Conservation (phyloP, 345 rosid species). For the Mangifera indica region DNA sequence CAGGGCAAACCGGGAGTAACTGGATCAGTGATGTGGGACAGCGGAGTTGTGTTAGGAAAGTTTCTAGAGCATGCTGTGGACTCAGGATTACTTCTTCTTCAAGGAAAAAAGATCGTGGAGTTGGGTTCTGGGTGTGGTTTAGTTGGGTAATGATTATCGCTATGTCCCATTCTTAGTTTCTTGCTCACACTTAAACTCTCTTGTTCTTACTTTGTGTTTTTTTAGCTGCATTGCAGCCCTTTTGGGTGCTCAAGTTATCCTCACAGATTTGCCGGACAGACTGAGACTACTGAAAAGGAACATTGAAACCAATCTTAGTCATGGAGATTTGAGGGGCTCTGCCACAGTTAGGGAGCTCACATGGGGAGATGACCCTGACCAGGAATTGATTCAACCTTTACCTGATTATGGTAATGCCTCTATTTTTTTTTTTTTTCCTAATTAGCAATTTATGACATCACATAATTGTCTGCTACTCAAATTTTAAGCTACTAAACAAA, state of each 20-base stretch:
- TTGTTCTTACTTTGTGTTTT: constrained; percentile 16
- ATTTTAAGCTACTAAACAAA: no score
- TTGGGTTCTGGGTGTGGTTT: constrained; percentile 95
- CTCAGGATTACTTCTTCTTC: constrained; percentile 56
- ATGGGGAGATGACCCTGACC: constrained; percentile 76
- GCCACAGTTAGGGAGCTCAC: constrained; percentile 64
- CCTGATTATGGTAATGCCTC: constrained; percentile 67
- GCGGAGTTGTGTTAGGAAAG: constrained; percentile 86
- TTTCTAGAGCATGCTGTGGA: constrained; percentile 92
- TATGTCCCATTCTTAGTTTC: background rate
- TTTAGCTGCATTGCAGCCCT: constrained; percentile 83
- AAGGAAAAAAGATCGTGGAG: constrained; percentile 75
- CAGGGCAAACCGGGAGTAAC: constrained; percentile 83
- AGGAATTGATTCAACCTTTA: constrained; percentile 55
- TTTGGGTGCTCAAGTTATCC: constrained; percentile 72
- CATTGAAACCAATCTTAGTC: constrained; percentile 51
- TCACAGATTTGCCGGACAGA: constrained; percentile 92
- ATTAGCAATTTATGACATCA: background rate
- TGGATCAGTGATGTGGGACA: constrained; percentile 93
- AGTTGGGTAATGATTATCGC: constrained; percentile 58
- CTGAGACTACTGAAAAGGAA: constrained; percentile 76
- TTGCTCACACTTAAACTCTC: constrained; percentile 13
- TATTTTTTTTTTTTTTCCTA: constrained; percentile 6
- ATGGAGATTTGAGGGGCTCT: constrained; percentile 53
- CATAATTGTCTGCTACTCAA: background rate